Conservation (phyloP, 2,329 filamentous ascomycete species). For the Colletotrichum sansevieriae region DNA sequence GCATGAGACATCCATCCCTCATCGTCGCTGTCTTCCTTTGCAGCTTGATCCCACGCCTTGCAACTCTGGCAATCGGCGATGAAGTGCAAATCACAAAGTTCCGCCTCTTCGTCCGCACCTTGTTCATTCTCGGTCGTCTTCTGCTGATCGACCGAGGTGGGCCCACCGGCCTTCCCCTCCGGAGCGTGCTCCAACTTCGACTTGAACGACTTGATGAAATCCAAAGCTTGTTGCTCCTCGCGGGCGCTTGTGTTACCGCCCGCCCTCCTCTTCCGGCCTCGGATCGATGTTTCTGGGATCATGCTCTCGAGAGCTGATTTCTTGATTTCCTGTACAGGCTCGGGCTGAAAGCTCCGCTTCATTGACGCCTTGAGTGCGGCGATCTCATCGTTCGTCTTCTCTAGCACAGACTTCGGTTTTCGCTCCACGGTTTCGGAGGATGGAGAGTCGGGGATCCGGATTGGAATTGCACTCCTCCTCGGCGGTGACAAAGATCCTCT, state of each 20-base stretch:
- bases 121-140: constrained; percentile 43
- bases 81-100: constrained; percentile 93
- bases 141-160: constrained; percentile 44
- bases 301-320: constrained; percentile 79
- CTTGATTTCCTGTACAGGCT: constrained; percentile 67
- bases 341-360: constrained; percentile 71
- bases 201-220: constrained; percentile 83
- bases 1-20: constrained; percentile 88
- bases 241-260: constrained; percentile 65
- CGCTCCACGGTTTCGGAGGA: constrained; percentile 53
- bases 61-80: constrained; percentile 96
- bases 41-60: constrained; percentile 81
- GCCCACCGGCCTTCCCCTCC: constrained; percentile 53
- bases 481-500: constrained; percentile 40
- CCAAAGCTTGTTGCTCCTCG: constrained; percentile 75
- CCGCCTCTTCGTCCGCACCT: constrained; percentile 75
- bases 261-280: constrained; percentile 77
- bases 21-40: constrained; percentile 69
- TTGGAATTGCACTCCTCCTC: constrained; percentile 18
- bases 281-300: constrained; percentile 78
- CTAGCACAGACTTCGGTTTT: constrained; percentile 66
- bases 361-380: constrained; percentile 85
- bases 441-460: constrained; percentile 43
- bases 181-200: constrained; percentile 75
- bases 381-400: constrained; percentile 83